These are phyloP conservation scores for Penicillium brasilianum DNA, from an alignment of 2,329 filamentous ascomycete genomes.

Conservation along the genomic window DNA sequence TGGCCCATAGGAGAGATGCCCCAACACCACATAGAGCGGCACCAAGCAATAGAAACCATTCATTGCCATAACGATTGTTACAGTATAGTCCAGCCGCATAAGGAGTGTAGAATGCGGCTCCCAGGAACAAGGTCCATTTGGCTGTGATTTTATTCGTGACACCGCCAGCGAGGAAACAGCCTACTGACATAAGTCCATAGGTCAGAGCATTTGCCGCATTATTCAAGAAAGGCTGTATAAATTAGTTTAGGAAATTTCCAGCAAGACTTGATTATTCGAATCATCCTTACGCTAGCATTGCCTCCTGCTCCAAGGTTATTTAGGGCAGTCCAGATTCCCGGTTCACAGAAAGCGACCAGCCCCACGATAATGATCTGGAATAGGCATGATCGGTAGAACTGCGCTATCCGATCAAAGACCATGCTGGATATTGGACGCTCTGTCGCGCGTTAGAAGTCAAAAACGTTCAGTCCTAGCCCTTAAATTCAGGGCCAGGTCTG, in stretches of 20 bases:
- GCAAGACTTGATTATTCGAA: background rate
- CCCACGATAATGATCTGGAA: conserved; percentile 50
- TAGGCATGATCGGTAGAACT: conserved; percentile 50
- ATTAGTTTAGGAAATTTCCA: background rate
- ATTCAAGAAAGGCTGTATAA: conserved; percentile 53
- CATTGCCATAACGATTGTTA: conserved; percentile 57
- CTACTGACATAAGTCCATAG: conserved; percentile 54
- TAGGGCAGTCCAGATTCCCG: conserved; percentile 53
- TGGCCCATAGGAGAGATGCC: conserved; percentile 48
- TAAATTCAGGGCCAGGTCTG: background rate
- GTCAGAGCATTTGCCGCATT: conserved; percentile 57
- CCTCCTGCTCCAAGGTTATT: conserved; percentile 53
- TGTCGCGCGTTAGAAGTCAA: background rate
- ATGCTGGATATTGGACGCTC: conserved; percentile 1
- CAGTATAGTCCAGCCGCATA: conserved; percentile 41
- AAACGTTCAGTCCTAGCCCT: background rate
- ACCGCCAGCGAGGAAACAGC: conserved; percentile 53
- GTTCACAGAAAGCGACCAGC: conserved; percentile 48
- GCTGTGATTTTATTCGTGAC: conserved; percentile 51
- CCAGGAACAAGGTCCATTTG: conserved; percentile 45
- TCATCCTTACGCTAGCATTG: conserved; percentile 19
- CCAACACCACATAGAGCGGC: conserved; percentile 51
- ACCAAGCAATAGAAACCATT: conserved; percentile 55
- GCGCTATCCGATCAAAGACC: conserved; percentile 10
- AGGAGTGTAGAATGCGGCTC: conserved; percentile 49